Evolutionary conservation across 129 eudicot species (phyloP), one percentile per base, ranked within the genome.

Genomic region (Kitagawia praeruptora): DNA sequence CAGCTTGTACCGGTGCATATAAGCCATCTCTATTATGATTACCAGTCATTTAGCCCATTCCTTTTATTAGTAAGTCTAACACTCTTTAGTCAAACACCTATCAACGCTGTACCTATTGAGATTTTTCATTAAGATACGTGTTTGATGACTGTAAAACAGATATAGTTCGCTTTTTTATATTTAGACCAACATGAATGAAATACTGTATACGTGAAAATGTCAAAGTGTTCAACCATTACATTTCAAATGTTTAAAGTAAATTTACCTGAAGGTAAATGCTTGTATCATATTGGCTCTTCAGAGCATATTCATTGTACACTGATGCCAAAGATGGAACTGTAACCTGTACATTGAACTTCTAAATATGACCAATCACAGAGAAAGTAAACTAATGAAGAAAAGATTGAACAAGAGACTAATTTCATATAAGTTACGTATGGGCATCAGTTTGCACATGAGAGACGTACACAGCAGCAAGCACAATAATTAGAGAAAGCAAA

Each of bases 281-380:
- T 56, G 99, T 96, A 75, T 96, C 99, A 63, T 89, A 96, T 85
- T 96, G 99, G 86, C 98, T 96, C 89, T 96, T 96, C 75, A 96
- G 76, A 84, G 98, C 99, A 89, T 96, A 96, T 86, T 96, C 99
- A 87, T 96, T 96, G 87, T 80, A 96, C 77, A 96, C 99, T 9
- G 99, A 96, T 28, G 99, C 99, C 97, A 96, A 71, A 23, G 99
- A 96, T 87, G 99, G 99, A 64, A 96, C 90, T 12, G 99, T 96
- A 15, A 96, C 98, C 99, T 96, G 96, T 56, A 85, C 8, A 82
- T 73, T 70, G 53, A 77, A 81, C 64, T 81, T 79, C 39, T 78
- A 73, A 76, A 80, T 81, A 80, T 81, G 78, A 45, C 23, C 72
- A 80, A 70, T 49, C 74, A 54, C 39, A 86, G 25, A 67, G 49